Conservation (phyloP, 768 basidiomycete genomes). For the Boletus tylopilopsis region DNA sequence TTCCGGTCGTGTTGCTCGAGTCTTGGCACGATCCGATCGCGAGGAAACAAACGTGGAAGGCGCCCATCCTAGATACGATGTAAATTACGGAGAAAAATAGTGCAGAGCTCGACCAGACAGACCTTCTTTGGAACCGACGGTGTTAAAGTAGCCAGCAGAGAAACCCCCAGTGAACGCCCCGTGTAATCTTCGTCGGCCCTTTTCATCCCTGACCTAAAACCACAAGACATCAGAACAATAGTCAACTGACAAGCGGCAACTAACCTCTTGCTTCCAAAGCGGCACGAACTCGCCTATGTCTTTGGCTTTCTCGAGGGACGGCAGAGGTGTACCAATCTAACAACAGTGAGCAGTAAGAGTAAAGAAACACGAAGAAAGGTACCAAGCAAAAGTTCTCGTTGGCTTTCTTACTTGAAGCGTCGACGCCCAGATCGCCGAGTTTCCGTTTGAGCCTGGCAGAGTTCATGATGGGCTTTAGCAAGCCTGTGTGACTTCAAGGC, state of each 20-base stretch:
- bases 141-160: slow-evolving; percentile 96
- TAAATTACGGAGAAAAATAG: not conserved
- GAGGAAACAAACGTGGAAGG: slow-evolving; percentile 93
- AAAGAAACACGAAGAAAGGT: slow-evolving; percentile 14
- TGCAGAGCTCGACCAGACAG: slow-evolving; percentile 10
- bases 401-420: slow-evolving; percentile 63
- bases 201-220: slow-evolving; percentile 82
- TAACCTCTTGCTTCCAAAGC: slow-evolving; percentile 95
- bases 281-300: slow-evolving; percentile 95
- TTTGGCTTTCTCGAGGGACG: slow-evolving; percentile 89
- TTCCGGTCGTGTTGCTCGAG: slow-evolving; percentile 61
- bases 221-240: slow-evolving; percentile 14
- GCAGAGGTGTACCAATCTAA: slow-evolving; percentile 91
- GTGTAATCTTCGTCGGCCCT: slow-evolving; percentile 89
- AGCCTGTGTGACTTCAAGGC: not conserved
- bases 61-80: slow-evolving; percentile 73
- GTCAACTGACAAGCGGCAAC: slow-evolving; percentile 23
- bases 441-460: slow-evolving; percentile 73
- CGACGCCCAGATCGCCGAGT: slow-evolving; percentile 75
- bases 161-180: slow-evolving; percentile 99
- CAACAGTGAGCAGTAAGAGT: not conserved
- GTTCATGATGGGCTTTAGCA: slow-evolving; percentile 32
- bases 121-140: slow-evolving; percentile 96
- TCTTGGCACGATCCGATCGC: slow-evolving; percentile 65
- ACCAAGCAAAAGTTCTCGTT: slow-evolving; percentile 87